Evolutionary conservation across 108 stramenopile species (phyloP).

Genomic region (Nannochloropsis granulata): DNA sequence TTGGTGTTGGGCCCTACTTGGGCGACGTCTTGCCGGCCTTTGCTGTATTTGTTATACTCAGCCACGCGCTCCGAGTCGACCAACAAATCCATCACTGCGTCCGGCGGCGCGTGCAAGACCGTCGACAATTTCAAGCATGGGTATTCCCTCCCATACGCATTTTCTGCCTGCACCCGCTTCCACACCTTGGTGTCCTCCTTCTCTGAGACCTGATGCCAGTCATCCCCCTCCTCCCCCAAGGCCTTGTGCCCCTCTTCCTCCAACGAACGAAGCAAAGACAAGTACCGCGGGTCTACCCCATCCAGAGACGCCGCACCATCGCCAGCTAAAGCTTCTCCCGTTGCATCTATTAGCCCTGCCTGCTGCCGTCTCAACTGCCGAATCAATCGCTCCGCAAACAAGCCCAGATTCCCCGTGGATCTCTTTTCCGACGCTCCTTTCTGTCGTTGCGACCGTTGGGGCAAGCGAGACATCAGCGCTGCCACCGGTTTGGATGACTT

Average conservation of each 20-base stretch:
- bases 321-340: neutral
- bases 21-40: slow-evolving; percentile 18
- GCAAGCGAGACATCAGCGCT: neutral
- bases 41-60: slow-evolving; percentile 29
- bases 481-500: neutral
- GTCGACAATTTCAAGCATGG: slow-evolving; percentile 19
- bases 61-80: slow-evolving; percentile 18
- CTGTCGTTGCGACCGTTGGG: neutral
- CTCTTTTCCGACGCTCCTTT: neutral
- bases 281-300: neutral
- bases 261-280: neutral
- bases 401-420: neutral
- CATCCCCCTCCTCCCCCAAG: neutral
- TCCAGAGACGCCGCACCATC: neutral
- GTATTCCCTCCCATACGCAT: slow-evolving; percentile 10
- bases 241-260: neutral
- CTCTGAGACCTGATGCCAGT: neutral
- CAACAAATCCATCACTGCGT: slow-evolving; percentile 14
- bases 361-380: neutral
- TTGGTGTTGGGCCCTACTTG: slow-evolving; percentile 23
- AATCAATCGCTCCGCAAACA: neutral
- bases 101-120: slow-evolving; percentile 7
- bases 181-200: neutral
- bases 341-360: neutral
- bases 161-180: neutral